Conservation (phyloP, 2,329 filamentous ascomycete genomes). For the Penicillium corylophilum region DNA sequence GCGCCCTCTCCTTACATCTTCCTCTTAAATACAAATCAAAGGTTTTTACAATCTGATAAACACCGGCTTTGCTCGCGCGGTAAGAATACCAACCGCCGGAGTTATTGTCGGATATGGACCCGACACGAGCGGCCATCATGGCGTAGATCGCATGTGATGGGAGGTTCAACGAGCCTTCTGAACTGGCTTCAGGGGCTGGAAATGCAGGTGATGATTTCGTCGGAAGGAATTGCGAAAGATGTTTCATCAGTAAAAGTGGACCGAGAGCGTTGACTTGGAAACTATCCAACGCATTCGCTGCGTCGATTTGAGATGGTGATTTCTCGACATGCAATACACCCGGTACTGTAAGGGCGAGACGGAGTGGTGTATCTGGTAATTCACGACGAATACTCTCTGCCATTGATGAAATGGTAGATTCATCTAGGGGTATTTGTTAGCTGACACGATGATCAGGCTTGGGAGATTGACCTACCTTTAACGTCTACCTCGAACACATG, state of each 20-base stretch:
- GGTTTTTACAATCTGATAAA: constrained; percentile 69
- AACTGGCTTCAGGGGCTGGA: constrained; percentile 13
- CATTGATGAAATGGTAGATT: constrained; percentile 58
- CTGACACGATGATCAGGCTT: not conserved
- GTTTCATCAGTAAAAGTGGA: constrained; percentile 73
- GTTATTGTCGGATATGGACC: constrained; percentile 68
- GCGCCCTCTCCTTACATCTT: constrained; percentile 59
- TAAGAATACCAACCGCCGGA: constrained; percentile 82
- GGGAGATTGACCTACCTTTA: constrained; percentile 46
- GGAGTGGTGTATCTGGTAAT: constrained; percentile 61
- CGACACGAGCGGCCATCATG: constrained; percentile 77
- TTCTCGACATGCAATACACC: constrained; percentile 74
- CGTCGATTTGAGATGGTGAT: constrained; percentile 63
- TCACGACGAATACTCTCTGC: constrained; percentile 55
- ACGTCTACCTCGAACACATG: constrained; percentile 57
- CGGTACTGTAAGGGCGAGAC: constrained; percentile 67
- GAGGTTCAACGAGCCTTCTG: constrained; percentile 37
- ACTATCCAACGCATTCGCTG: constrained; percentile 62
- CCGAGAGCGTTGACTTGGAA: constrained; percentile 73
- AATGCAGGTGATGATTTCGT: constrained; percentile 50
- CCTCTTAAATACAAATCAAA: constrained; percentile 66
- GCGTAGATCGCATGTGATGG: constrained; percentile 62
- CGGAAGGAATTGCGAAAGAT: constrained; percentile 69
- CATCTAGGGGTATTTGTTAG: constrained; percentile 48
- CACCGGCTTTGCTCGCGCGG: constrained; percentile 70